These are phyloP conservation scores for Paramecium sonneborni DNA, from an alignment of 73 alveolate genomes.

Conservation along the genomic window DNA sequence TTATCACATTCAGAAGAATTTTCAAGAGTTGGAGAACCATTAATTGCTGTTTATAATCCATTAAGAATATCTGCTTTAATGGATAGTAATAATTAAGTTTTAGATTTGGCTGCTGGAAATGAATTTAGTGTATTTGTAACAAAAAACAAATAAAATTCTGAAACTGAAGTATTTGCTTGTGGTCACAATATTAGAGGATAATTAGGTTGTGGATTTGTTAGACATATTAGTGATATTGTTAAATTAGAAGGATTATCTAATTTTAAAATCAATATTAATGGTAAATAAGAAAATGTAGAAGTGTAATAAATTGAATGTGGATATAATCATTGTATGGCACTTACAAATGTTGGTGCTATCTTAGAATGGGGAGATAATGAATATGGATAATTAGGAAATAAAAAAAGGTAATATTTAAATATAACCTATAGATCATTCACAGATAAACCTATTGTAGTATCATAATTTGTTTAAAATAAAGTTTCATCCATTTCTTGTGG, in stretches of 20 bases:
- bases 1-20: constrained; percentile 74
- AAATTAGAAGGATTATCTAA: constrained; percentile 79
- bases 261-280: constrained; percentile 67
- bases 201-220: constrained; percentile 79
- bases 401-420: constrained; percentile 76
- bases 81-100: constrained; percentile 69
- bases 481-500: constrained; percentile 4
- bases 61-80: constrained; percentile 56
- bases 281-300: constrained; percentile 68
- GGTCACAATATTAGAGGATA: constrained; percentile 88
- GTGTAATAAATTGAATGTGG: constrained; percentile 78
- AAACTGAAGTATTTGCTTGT: constrained; percentile 75
- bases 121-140: constrained; percentile 76
- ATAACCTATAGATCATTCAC: constrained; percentile 1
- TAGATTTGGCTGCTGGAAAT: constrained; percentile 84
- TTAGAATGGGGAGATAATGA: constrained; percentile 93
- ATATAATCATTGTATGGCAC: constrained; percentile 75
- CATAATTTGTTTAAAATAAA: not conserved
- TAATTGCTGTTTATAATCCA: constrained; percentile 72
- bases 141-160: constrained; percentile 58
- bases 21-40: constrained; percentile 72
- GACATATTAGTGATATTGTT: constrained; percentile 74
- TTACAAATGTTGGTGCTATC: constrained; percentile 84
- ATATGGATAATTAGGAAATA: constrained; percentile 84
- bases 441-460: constrained; percentile 44